phyloP scores from a whole-genome alignment of 495 filamentous ascomycete genomes.

The Neurospora sublineolata region DNA sequence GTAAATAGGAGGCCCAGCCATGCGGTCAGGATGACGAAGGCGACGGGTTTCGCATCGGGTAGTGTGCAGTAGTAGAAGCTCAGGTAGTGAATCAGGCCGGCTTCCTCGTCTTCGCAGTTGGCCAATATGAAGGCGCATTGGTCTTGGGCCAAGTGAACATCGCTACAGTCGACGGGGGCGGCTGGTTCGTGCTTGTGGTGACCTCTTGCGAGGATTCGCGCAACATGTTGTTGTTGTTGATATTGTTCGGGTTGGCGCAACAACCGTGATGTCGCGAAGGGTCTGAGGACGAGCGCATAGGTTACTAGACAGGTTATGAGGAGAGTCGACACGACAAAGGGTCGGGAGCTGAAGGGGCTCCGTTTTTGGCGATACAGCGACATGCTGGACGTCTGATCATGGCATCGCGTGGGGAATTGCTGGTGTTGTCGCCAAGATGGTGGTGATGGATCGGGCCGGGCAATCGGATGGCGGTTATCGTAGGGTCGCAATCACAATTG shows the following conservation, averaged over 20 bases:
- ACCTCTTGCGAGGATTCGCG: neutral
- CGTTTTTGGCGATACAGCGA: conserved; percentile 5
- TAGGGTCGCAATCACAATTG: neutral
- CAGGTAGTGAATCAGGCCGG: conserved; percentile 81
- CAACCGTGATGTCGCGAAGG: neutral
- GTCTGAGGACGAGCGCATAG: conserved; percentile 17
- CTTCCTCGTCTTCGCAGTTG: conserved; percentile 82
- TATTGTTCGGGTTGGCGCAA: conserved; percentile 4
- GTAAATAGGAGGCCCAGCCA: conserved; percentile 92
- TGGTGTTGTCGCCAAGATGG: neutral
- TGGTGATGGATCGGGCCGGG: neutral
- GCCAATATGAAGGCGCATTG: conserved; percentile 76
- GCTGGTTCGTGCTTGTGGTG: conserved; percentile 4
- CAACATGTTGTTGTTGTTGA: neutral
- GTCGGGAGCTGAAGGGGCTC: conserved; percentile 23
- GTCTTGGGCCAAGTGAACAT: conserved; percentile 63
- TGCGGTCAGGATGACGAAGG: conserved; percentile 60
- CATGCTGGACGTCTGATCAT: conserved; percentile 12
- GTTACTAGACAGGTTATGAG: conserved; percentile 27
- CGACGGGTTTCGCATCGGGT: conserved; percentile 55
- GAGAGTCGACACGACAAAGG: conserved; percentile 25
- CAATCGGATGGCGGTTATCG: neutral
- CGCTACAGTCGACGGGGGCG: conserved; percentile 51
- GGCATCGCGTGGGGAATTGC: neutral
- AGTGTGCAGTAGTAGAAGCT: conserved; percentile 83